Conservation (phyloP, 2,329 filamentous ascomycete genomes). For the Calonectria fujianensis region DNA sequence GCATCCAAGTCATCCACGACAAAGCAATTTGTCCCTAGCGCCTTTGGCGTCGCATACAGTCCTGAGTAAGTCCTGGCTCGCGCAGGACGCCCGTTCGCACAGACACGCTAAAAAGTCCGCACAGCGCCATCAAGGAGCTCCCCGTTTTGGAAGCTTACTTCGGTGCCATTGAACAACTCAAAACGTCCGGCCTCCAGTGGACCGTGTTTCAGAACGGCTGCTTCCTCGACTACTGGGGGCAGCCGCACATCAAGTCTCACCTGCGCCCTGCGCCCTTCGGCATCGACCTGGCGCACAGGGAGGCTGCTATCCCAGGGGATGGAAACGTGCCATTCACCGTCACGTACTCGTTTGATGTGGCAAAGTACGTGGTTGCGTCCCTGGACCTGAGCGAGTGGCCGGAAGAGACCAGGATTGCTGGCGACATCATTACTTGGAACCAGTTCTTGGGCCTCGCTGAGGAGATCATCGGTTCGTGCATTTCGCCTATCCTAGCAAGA, state of each 20-base stretch:
- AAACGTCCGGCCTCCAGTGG: not conserved
- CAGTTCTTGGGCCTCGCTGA: not conserved
- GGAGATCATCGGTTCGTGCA: not conserved
- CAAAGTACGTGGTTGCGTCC: slow-evolving; percentile 1
- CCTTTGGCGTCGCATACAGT: slow-evolving; percentile 2
- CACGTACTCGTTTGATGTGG: slow-evolving; percentile 5
- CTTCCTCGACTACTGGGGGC: slow-evolving; percentile 22
- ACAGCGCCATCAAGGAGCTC: not conserved
- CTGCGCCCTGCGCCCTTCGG: slow-evolving; percentile 4
- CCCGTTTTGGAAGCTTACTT: not conserved
- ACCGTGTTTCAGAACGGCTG: slow-evolving; percentile 18
- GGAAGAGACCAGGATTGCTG: slow-evolving; percentile 3
- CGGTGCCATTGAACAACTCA: not conserved
- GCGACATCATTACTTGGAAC: slow-evolving; percentile 3
- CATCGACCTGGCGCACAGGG: not conserved
- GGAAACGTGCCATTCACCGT: slow-evolving; percentile 5
- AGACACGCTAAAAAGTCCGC: not conserved
- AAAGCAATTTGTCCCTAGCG: slow-evolving; percentile 8
- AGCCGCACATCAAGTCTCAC: slow-evolving; percentile 1
- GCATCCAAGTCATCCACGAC: not conserved
- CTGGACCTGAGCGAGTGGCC: slow-evolving; percentile 19
- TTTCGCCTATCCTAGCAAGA: too few species aligned
- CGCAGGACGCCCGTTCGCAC: not conserved
- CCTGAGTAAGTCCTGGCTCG: not conserved
- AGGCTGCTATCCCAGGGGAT: not conserved